Evolutionary conservation across 768 basidiomycete genomes (phyloP), one percentile per base, ranked within the genome.

Genomic region (Heimioporus sp.): DNA sequence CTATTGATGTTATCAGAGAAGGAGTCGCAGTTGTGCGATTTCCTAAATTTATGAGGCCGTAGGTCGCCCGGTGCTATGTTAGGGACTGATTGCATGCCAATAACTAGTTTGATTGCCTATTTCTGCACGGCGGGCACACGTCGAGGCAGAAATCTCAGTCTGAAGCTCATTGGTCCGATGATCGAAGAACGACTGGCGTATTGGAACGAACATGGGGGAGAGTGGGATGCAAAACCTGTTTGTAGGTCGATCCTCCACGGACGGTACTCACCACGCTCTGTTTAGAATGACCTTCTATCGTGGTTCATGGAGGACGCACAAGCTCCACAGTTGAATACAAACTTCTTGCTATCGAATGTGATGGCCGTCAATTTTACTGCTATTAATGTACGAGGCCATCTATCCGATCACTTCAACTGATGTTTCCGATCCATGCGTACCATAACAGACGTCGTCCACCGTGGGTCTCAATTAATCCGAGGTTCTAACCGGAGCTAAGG

Each of bases 11-110:
- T n/a, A 34, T 60, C 7, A 60, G 47, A 10, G 64, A 55, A 21
- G 59, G 53, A 0, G 30, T 31, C 1, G 28, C 71, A 9, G 51
- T 74, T 28, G 54, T 53, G 17, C 19, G 64, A 13, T 66, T 73
- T 36, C 77, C 76, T 3, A 38, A 48, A 2, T 61, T 67, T 24
- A 34, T 75, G 39, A 63, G 61, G 49, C 69, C 65, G 72, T 76
- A 36, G 35, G 61, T 49, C 32, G 12, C 12, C 9, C 10, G 2
- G 7, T 28, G 16, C 9, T 24, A 5, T 0, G 28, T 13, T 46
- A 6, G 1, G 10, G 20, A 36, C 28, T 20, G 10, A 2, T 10
- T 19, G 11, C n/a, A 13, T 17, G 30, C 35, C 11, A 15, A 36
- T 24, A 6, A 12, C 11, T 41, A 69, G 65, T 8, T 28, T 67